Percentiles rank a stretch among this genome's conserved stretches.
These are phyloP conservation scores for Thalassiosira profunda DNA, from an alignment of 108 stramenopile genomes.

Conservation along the genomic window DNA sequence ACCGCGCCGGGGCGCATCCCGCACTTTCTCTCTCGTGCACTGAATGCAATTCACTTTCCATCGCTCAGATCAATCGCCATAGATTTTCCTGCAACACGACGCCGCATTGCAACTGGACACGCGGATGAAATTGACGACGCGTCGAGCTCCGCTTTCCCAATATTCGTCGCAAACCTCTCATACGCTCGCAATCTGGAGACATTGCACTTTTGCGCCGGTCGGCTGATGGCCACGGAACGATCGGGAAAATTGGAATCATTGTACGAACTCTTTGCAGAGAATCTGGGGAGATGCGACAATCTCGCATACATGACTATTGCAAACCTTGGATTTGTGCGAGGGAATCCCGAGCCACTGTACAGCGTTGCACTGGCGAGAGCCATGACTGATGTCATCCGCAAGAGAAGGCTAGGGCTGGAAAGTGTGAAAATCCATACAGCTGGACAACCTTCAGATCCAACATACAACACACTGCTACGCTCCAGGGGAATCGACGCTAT, in stretches of 20 bases:
- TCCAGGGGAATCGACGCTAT: slow-evolving; percentile 6
- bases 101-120: slow-evolving; percentile 4
- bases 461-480: slow-evolving; percentile 2
- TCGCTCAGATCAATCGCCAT: slow-evolving; percentile 9
- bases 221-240: slow-evolving; percentile 12
- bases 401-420: neutral
- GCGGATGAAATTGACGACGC: slow-evolving; percentile 12
- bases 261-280: slow-evolving; percentile 21
- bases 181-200: slow-evolving; percentile 14
- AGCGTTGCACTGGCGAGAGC: slow-evolving; percentile 16
- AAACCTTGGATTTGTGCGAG: slow-evolving; percentile 17
- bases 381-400: neutral
- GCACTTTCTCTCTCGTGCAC: slow-evolving; percentile 18
- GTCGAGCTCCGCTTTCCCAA: slow-evolving; percentile 11
- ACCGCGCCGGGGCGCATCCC: slow-evolving; percentile 8
- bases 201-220: slow-evolving; percentile 7
- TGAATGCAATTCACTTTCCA: slow-evolving; percentile 20
- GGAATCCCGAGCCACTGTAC: slow-evolving; percentile 1
- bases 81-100: slow-evolving; percentile 15
- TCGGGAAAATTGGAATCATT: slow-evolving; percentile 11
- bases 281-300: slow-evolving; percentile 16
- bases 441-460: slow-evolving; percentile 5
- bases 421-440: neutral
- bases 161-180: slow-evolving; percentile 15
- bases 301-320: neutral